Percentiles rank a stretch among this genome's conserved stretches.
Conservation (phyloP, 1,284 basidiomycete species). For the Serendipita sp. region DNA sequence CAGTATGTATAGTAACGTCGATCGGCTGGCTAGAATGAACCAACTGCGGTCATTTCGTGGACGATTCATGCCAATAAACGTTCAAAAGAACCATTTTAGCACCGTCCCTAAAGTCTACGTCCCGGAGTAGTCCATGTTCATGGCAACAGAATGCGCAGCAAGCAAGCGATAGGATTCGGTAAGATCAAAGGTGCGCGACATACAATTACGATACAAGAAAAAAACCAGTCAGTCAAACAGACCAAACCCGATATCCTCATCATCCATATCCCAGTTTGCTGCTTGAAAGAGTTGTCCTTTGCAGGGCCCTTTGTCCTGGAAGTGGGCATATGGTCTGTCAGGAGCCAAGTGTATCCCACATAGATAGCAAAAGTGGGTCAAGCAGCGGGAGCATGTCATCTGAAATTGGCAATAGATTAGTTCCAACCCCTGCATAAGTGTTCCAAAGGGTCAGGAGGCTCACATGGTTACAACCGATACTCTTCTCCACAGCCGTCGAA, state of each 20-base stretch:
- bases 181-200: too few species aligned
- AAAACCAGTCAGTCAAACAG: neutral
- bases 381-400: constrained; percentile 2
- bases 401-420: neutral
- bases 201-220: too few species aligned
- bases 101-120: too few species aligned
- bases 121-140: too few species aligned
- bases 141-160: too few species aligned
- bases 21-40: too few species aligned
- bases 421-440: neutral
- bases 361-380: constrained; percentile 5
- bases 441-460: constrained; percentile 14
- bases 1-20: too few species aligned
- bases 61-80: too few species aligned
- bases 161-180: too few species aligned
- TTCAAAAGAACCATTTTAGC: too few species aligned
- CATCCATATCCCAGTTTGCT: neutral
- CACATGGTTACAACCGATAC: constrained; percentile 49
- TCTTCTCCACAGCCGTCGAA: constrained; percentile 42
- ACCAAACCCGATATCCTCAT: neutral
- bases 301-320: neutral
- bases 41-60: too few species aligned
- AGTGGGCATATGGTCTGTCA: neutral
- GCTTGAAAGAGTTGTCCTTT: neutral
- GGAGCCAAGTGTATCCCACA: neutral